phyloP scores from a whole-genome alignment of 2,329 filamentous ascomycete genomes.

The Trichoderma sp. region DNA sequence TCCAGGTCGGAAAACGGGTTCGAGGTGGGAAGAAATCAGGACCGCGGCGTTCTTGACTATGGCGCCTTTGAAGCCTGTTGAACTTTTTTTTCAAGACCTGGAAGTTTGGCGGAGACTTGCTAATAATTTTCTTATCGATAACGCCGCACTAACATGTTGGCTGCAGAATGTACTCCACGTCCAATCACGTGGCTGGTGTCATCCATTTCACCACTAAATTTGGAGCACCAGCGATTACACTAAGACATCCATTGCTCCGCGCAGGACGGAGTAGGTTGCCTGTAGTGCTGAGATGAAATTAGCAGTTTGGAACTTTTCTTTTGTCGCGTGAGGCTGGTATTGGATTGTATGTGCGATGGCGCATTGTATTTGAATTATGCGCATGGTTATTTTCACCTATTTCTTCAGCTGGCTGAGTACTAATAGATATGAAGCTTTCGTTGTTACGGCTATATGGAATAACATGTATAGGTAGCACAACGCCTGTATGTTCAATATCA shows the following conservation, averaged over 20 bases:
- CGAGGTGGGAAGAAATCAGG: conserved; percentile 20
- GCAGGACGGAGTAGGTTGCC: neutral
- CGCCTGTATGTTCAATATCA: neutral
- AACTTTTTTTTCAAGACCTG: conserved; percentile 32
- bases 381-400: neutral
- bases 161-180: neutral
- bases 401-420: neutral
- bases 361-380: neutral
- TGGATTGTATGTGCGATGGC: neutral
- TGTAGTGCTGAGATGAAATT: neutral
- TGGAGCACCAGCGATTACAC: neutral
- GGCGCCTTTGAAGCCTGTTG: conserved; percentile 31
- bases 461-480: neutral
- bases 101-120: conserved; percentile 26
- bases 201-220: neutral
- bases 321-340: neutral
- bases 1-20: conserved; percentile 4
- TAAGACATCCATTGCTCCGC: neutral
- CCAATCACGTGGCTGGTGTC: neutral
- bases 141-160: conserved; percentile 21
- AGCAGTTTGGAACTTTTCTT: neutral
- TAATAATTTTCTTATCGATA: conserved; percentile 37
- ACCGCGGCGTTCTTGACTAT: conserved; percentile 26
- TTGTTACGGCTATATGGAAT: neutral
- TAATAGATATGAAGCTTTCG: neutral